Evolutionary conservation across 2,329 filamentous ascomycete genomes (phyloP).

Genomic region (Colletotrichum camelliae): DNA sequence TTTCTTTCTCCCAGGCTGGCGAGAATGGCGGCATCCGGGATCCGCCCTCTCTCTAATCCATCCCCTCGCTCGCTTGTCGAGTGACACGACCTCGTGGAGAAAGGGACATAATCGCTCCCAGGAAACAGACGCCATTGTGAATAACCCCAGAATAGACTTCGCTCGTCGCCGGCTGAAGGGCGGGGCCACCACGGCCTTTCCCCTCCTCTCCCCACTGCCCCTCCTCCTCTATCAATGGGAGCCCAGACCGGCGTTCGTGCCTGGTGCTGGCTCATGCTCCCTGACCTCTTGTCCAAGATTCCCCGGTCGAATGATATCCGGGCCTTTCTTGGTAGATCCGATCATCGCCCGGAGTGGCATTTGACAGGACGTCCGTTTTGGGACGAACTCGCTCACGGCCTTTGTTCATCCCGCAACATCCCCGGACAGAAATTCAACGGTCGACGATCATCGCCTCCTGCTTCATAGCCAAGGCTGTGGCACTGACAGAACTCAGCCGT

Average conservation of each 20-base stretch:
- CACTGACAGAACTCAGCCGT: not conserved
- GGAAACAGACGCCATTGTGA: not conserved
- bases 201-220: not conserved
- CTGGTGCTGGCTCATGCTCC: constrained; percentile 1
- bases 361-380: not conserved
- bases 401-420: constrained; percentile 3
- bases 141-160: not conserved
- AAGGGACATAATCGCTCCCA: not conserved
- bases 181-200: not conserved
- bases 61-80: not conserved
- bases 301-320: not conserved
- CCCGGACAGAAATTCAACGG: not conserved
- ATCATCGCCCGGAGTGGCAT: not conserved
- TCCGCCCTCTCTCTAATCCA: not conserved
- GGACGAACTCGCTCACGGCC: not conserved
- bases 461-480: not conserved
- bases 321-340: not conserved
- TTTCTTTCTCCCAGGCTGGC: not conserved
- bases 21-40: not conserved
- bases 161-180: not conserved
- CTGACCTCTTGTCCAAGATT: not conserved
- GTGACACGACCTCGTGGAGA: not conserved
- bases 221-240: not conserved
- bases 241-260: not conserved
- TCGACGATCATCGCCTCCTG: not conserved